Conservation (phyloP, 1,139 yeast species). For the Groenewaldozyma auringiensis region DNA sequence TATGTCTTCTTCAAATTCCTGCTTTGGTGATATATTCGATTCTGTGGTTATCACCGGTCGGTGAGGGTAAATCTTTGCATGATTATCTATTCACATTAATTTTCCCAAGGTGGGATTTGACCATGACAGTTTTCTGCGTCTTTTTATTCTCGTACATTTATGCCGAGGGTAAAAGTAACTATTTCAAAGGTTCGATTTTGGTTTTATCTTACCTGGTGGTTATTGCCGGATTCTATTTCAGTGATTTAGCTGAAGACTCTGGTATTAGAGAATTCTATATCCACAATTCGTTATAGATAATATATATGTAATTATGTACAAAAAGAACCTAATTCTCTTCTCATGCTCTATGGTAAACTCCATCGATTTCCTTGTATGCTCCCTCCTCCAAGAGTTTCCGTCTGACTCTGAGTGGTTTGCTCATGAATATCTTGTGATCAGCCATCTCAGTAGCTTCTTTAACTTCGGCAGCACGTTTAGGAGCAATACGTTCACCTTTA, state of each 20-base stretch:
- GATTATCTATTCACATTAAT: conserved; percentile 67
- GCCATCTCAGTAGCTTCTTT: conserved; percentile 60
- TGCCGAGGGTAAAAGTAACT: conserved; percentile 94
- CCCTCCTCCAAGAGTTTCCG: background rate
- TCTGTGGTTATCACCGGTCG: conserved; percentile 29
- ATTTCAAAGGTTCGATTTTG: conserved; percentile 89
- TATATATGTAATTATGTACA: background rate
- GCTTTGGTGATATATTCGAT: conserved; percentile 76
- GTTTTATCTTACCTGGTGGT: conserved; percentile 72
- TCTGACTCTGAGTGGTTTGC: conserved; percentile 1
- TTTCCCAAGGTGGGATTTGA: conserved; percentile 93
- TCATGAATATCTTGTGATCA: conserved; percentile 40
- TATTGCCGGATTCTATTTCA: conserved; percentile 74
- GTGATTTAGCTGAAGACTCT: conserved; percentile 22
- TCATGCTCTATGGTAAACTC: conserved; percentile 1
- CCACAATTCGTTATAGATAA: background rate
- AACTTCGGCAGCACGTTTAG: conserved; percentile 52
- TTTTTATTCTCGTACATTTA: conserved; percentile 87
- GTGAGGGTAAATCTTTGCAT: conserved; percentile 22
- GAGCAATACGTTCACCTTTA: conserved; percentile 68
- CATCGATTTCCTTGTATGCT: background rate
- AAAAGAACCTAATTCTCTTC: no score
- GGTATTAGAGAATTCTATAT: background rate
- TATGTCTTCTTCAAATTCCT: conserved; percentile 91
- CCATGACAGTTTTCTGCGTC: conserved; percentile 78